phyloP scores from a whole-genome alignment of 768 basidiomycete genomes.

The Kwoniella dejecticola region DNA sequence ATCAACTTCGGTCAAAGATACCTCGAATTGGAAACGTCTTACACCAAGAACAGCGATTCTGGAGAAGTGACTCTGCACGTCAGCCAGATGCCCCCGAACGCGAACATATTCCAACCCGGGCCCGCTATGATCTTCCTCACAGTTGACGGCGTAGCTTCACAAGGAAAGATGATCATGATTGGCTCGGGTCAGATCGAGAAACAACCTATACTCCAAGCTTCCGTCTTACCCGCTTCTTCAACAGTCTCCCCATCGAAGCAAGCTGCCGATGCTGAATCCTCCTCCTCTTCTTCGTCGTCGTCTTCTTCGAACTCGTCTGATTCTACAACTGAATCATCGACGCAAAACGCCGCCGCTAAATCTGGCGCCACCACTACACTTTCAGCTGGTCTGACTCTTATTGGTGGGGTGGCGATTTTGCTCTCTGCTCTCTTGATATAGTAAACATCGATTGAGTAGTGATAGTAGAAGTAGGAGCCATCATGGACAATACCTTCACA shows the following conservation, averaged over 20 bases:
- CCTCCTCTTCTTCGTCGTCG: background rate
- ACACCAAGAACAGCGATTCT: conserved; percentile 69
- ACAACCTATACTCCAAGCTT: conserved; percentile 35
- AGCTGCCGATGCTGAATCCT: too few relatives aligned
- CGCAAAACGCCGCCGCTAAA: conserved; percentile 15
- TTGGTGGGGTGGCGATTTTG: background rate
- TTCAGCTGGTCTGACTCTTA: conserved; percentile 19
- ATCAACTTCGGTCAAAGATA: conserved; percentile 71
- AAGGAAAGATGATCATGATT: conserved; percentile 44
- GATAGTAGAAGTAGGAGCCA: background rate
- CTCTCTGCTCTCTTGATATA: background rate
- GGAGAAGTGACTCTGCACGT: conserved; percentile 80
- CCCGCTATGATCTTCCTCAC: conserved; percentile 53
- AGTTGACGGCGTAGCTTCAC: conserved; percentile 51
- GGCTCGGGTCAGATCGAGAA: conserved; percentile 43
- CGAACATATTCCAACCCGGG: conserved; percentile 64
- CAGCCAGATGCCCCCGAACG: conserved; percentile 75
- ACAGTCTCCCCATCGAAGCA: conserved; percentile 6
- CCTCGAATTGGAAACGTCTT: conserved; percentile 81
- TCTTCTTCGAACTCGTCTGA: background rate
- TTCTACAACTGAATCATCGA: background rate
- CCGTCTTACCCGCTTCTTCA: conserved; percentile 34
- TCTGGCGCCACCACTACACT: background rate
- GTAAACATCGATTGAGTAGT: background rate
- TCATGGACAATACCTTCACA: background rate